These are phyloP conservation scores for Brassica incana DNA, from an alignment of 345 rosid genomes.

Conservation along the genomic window DNA sequence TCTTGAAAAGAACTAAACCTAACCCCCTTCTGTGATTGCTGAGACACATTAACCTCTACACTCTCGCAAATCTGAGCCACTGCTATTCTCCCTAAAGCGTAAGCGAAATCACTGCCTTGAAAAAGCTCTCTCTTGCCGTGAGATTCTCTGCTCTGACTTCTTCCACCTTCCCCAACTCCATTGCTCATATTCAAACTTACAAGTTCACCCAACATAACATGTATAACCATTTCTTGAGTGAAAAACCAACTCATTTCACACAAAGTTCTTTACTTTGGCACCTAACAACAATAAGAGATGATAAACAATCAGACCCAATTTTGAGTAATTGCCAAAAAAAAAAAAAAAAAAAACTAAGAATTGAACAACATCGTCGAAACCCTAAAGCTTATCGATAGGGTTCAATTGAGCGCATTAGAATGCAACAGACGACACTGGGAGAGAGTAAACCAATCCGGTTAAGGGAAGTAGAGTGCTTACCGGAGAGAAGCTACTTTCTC, in stretches of 20 bases:
- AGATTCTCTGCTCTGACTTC: conserved; percentile 42
- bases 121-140: conserved; percentile 43
- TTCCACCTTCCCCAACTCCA: not conserved
- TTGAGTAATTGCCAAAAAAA: not conserved
- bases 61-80: conserved; percentile 75
- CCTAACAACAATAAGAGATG: not conserved
- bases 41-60: conserved; percentile 68
- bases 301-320: not conserved
- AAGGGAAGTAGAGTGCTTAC: not conserved
- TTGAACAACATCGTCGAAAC: not conserved
- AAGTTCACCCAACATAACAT: not conserved
- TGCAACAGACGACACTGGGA: not conserved
- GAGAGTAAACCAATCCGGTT: not conserved
- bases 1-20: conserved; percentile 79
- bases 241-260: not conserved
- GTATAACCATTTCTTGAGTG: not conserved
- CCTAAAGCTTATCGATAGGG: not conserved
- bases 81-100: conserved; percentile 57
- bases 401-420: not conserved
- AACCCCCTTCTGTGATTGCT: conserved; percentile 56
- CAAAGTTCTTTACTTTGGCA: not conserved
- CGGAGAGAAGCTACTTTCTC: not conserved
- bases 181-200: not conserved
- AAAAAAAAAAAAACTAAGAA: not conserved
- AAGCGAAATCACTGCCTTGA: conserved; percentile 50